Evolutionary conservation across 2,329 filamentous ascomycete species (phyloP).

Genomic region (Pezicula radicicola): DNA sequence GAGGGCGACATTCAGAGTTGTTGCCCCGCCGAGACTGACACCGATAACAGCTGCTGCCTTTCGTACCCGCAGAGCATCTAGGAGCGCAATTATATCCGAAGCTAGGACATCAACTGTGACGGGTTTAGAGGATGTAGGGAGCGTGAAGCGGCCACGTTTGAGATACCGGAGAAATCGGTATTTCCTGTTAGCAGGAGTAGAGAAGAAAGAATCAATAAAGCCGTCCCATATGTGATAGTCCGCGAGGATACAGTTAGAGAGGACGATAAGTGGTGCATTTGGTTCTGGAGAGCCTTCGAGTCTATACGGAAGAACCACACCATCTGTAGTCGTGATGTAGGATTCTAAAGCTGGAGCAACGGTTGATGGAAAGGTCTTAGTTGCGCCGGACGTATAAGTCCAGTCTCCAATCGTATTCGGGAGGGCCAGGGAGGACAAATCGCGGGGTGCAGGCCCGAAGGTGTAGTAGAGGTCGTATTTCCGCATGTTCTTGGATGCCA

Average conservation of each 20-base stretch:
- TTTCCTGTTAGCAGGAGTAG: conserved; percentile 27
- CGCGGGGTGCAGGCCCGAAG: conserved; percentile 72
- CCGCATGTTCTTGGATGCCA: conserved; percentile 54
- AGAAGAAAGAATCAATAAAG: conserved; percentile 46
- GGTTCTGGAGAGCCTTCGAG: conserved; percentile 70
- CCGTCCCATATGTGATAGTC: conserved; percentile 78
- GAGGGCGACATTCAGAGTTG: conserved; percentile 70
- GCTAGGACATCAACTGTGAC: conserved; percentile 54
- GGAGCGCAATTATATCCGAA: conserved; percentile 62
- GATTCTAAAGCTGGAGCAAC: conserved; percentile 58
- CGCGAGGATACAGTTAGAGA: conserved; percentile 78
- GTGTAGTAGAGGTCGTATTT: conserved; percentile 74
- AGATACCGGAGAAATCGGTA: conserved; percentile 77
- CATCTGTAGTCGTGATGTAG: conserved; percentile 65
- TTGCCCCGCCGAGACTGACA: conserved; percentile 79
- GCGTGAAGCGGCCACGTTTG: conserved; percentile 53
- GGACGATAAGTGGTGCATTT: conserved; percentile 68
- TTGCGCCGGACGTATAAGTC: conserved; percentile 48
- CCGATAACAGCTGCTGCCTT: conserved; percentile 67
- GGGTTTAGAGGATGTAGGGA: conserved; percentile 8
- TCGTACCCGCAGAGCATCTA: conserved; percentile 66
- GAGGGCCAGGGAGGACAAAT: conserved; percentile 43
- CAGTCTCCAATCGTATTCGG: conserved; percentile 34
- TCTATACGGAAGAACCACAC: conserved; percentile 66
- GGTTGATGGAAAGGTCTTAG: conserved; percentile 27